These are phyloP conservation scores for Pharus latifolius DNA, from an alignment of 176 grass and related monocot species.

Conservation along the genomic window DNA sequence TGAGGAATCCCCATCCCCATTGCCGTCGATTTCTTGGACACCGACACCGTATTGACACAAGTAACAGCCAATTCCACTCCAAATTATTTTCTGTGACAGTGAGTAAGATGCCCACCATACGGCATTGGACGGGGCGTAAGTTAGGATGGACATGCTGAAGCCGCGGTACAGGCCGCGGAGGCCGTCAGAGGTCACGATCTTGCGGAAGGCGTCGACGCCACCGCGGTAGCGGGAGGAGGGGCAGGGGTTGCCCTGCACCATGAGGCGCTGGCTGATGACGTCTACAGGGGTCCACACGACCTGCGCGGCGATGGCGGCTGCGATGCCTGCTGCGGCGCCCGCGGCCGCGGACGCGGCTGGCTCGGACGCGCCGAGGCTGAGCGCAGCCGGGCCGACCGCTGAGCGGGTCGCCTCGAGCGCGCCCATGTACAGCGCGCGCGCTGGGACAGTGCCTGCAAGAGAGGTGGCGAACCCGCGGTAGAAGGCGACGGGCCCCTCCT, in stretches of 20 bases:
- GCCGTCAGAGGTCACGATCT: slow-evolving; percentile 46
- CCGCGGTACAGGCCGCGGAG: slow-evolving; percentile 61
- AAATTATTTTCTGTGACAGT: slow-evolving; percentile 56
- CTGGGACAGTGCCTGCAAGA: slow-evolving; percentile 57
- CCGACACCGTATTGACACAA: slow-evolving; percentile 50
- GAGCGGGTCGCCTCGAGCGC: slow-evolving; percentile 59
- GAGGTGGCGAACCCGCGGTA: slow-evolving; percentile 72
- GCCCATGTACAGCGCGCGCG: slow-evolving; percentile 76
- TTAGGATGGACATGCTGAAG: slow-evolving; percentile 77
- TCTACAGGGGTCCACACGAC: slow-evolving; percentile 77
- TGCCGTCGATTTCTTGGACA: slow-evolving; percentile 27
- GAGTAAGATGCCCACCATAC: slow-evolving; percentile 80
- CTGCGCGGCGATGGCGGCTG: slow-evolving; percentile 45
- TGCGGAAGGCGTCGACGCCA: slow-evolving; percentile 58
- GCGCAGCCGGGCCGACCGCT: slow-evolving; percentile 20
- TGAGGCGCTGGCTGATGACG: slow-evolving; percentile 73
- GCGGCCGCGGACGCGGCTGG: slow-evolving; percentile 31
- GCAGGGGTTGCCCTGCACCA: slow-evolving; percentile 57
- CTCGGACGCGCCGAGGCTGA: slow-evolving; percentile 37
- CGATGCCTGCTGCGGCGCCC: slow-evolving; percentile 24
- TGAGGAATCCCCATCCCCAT: slow-evolving; percentile 13
- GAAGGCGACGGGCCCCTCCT: slow-evolving; percentile 59
- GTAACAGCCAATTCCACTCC: slow-evolving; percentile 52
- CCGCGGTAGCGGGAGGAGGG: slow-evolving; percentile 38
- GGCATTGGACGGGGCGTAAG: slow-evolving; percentile 76